Evolutionary conservation across 495 filamentous ascomycete genomes (phyloP), one percentile per base, ranked within the genome.

Genomic region (Xylaria intraflava): DNA sequence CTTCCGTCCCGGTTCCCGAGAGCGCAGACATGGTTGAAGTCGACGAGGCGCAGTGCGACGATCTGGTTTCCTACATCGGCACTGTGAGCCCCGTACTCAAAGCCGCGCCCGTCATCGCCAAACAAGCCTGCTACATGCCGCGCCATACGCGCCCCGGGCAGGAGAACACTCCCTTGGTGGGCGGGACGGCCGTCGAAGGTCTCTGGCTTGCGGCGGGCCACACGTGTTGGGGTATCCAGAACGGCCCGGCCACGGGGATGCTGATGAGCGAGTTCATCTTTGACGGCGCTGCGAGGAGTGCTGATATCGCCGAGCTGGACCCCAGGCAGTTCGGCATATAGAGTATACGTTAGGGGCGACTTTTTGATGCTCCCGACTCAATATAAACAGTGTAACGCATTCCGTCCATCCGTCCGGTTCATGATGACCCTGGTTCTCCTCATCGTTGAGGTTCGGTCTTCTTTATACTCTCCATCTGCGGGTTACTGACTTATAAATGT

Each of bases 201-300:
- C 61, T 96, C 31, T 83, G 90, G 65, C 71, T 98, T 56, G 93
- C 94, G 2, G 78, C 88, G 6, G 93, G 93, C 11, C 93, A 98
- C 71, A 95, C 89, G 3, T 97, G 93, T 69, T 97, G 93, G 93
- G 92, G 92, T 14, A 95, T 98, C 46, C 92, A 96, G 69, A 98
- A 98, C 76, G 90, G 83, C 2, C 90, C 91, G 4, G 94, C 82
- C 6, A 96, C 91, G 17, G 93, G 92, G 3, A 89, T 86, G 74
- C 69, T 95, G 31, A 86, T 98, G 72, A 88, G 86, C 52, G 89
- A 92, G 64, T 80, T 93, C 68, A 73, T 94, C 4, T 86, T 91
- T 62, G 89, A 94, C 50, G 90, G 90, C 8, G 75, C 78, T 56
- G 81, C 86, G 4, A 86, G 72, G 65, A 92, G 88, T 52, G 90